A percentile compares a stretch with the other conserved stretches of the same genome.
phyloP scores from a whole-genome alignment of 352 stramenopile genomes.

The Paralagenidium karlingii region DNA sequence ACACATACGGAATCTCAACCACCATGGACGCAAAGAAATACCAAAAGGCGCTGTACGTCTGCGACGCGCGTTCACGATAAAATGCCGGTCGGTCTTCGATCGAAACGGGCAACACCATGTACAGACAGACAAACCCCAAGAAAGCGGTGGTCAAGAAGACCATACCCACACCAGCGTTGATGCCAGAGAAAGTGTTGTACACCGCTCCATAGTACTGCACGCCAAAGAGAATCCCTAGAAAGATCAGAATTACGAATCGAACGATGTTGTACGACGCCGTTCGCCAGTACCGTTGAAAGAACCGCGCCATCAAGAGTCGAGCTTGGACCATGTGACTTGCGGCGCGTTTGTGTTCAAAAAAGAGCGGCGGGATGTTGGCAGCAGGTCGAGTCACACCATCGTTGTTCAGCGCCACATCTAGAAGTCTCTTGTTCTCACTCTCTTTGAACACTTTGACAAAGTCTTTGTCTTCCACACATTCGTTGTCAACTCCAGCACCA shows the following conservation, averaged over 20 bases:
- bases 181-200: constrained; percentile 27
- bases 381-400: constrained; percentile 24
- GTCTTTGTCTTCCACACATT: constrained; percentile 14
- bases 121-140: constrained; percentile 62
- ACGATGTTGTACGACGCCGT: constrained; percentile 78
- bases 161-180: constrained; percentile 40
- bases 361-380: constrained; percentile 15
- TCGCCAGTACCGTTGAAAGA: constrained; percentile 75
- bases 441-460: constrained; percentile 24
- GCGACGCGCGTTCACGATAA: constrained; percentile 84
- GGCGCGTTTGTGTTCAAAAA: constrained; percentile 22
- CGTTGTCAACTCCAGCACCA: constrained; percentile 2
- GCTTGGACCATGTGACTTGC: constrained; percentile 18
- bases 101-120: constrained; percentile 67
- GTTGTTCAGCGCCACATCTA: constrained; percentile 26
- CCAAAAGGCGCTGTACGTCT: constrained; percentile 82
- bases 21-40: constrained; percentile 74
- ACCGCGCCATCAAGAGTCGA: constrained; percentile 32
- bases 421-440: constrained; percentile 16
- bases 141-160: constrained; percentile 82
- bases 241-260: constrained; percentile 46
- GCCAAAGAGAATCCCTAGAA: constrained; percentile 64
- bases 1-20: constrained; percentile 58
- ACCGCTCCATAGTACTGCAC: constrained; percentile 53
- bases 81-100: constrained; percentile 81